phyloP scores from a whole-genome alignment of 179 eudicot genomes.

The Beta macrorhiza region DNA sequence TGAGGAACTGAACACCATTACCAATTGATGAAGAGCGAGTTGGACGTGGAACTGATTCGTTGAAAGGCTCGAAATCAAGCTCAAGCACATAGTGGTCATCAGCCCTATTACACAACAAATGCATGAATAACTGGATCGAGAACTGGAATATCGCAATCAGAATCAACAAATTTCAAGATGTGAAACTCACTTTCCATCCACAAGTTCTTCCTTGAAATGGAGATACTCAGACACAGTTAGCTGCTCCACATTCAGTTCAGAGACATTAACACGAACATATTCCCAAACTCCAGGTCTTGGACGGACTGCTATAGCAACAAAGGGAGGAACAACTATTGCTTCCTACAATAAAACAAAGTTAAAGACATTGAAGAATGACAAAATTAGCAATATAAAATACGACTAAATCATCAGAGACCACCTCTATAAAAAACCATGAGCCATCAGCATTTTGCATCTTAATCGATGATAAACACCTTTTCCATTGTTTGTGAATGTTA shows the following conservation, averaged over 20 bases:
- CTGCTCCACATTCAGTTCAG: constrained; percentile 78
- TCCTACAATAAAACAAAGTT: constrained; percentile 50
- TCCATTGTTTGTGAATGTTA: not conserved
- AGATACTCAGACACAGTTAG: constrained; percentile 50
- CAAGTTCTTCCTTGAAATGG: constrained; percentile 59
- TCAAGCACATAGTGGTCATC: constrained; percentile 58
- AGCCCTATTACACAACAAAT: constrained; percentile 30
- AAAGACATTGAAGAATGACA: not conserved
- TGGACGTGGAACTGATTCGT: constrained; percentile 65
- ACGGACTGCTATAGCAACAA: constrained; percentile 63
- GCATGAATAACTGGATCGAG: not conserved
- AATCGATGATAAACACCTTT: not conserved
- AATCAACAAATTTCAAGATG: not conserved
- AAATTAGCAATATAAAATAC: not conserved
- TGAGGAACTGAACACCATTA: constrained; percentile 85
- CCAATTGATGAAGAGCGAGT: constrained; percentile 74
- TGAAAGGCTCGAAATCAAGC: constrained; percentile 80
- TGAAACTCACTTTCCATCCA: constrained; percentile 58
- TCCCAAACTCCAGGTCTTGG: constrained; percentile 90
- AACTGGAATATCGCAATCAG: constrained; percentile 42
- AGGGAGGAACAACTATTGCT: constrained; percentile 66
- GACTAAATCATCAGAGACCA: not conserved
- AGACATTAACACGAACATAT: constrained; percentile 71
- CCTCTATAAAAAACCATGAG: not conserved
- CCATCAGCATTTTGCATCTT: not conserved